A percentile compares a stretch with the other conserved stretches of the same genome.
These are phyloP conservation scores for Lachancea sp. DNA, from an alignment of 805 yeast genomes.

Conservation along the genomic window DNA sequence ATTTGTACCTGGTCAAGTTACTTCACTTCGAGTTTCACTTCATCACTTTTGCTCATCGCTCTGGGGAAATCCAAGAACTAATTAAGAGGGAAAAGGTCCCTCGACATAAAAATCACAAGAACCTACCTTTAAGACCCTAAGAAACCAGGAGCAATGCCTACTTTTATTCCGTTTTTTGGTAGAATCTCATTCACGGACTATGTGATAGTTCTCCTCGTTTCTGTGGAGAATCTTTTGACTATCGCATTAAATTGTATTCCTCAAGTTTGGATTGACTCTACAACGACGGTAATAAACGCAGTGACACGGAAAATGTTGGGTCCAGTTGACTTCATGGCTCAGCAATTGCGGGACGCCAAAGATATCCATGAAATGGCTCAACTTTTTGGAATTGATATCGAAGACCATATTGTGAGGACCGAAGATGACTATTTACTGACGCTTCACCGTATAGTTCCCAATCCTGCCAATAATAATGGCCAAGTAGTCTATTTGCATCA, in stretches of 20 bases:
- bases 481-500: conserved; percentile 81
- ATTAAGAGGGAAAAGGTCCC: too few species aligned
- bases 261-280: conserved; percentile 33
- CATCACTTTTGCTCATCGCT: too few species aligned
- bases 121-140: neutral
- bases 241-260: conserved; percentile 44
- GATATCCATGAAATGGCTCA: conserved; percentile 60
- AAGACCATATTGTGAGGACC: conserved; percentile 73
- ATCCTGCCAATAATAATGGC: conserved; percentile 23
- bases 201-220: conserved; percentile 43
- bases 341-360: conserved; percentile 33
- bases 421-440: conserved; percentile 71
- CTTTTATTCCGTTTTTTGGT: conserved; percentile 37
- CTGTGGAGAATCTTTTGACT: conserved; percentile 44
- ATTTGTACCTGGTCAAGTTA: too few species aligned
- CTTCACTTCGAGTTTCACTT: too few species aligned
- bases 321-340: conserved; percentile 17
- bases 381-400: conserved; percentile 62
- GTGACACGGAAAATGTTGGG: conserved; percentile 8
- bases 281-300: conserved; percentile 28
- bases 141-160: conserved; percentile 1
- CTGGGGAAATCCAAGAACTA: too few species aligned
- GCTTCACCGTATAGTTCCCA: conserved; percentile 59
- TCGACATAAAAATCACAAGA: too few species aligned
- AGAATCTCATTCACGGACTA: conserved; percentile 45